Conservation (phyloP, 371 early-diverging fungal genomes). For the Saksenaea vasiformis region DNA sequence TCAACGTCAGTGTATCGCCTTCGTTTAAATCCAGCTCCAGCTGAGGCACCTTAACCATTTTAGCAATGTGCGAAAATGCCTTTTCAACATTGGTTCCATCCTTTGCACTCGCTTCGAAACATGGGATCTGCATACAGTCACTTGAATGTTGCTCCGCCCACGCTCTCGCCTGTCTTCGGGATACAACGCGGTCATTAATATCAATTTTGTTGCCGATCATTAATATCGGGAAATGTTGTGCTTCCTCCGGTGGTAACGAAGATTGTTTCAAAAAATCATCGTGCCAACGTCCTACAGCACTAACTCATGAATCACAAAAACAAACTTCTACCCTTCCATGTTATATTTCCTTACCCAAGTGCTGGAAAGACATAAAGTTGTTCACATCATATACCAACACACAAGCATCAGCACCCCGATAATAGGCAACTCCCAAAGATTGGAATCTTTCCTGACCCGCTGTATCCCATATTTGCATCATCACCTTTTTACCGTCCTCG, state of each 20-base stretch:
- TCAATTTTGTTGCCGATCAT: conserved; percentile 23
- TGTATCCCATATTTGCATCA: conserved; percentile 85
- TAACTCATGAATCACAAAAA: background rate
- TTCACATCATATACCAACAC: conserved; percentile 98
- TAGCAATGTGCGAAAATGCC: conserved; percentile 61
- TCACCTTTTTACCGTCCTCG: conserved; percentile 75
- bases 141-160: conserved; percentile 48
- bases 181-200: conserved; percentile 2
- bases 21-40: conserved; percentile 53
- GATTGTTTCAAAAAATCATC: conserved; percentile 8
- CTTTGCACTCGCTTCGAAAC: conserved; percentile 84
- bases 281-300: conserved; percentile 1
- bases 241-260: conserved; percentile 19
- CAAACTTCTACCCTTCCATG: background rate
- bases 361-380: conserved; percentile 91
- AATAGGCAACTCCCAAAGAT: conserved; percentile 97
- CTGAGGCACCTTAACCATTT: conserved; percentile 56
- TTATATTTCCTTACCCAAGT: conserved; percentile 55
- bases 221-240: conserved; percentile 28
- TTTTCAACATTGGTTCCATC: conserved; percentile 53
- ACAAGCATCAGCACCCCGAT: conserved; percentile 99
- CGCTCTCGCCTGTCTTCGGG: conserved; percentile 51
- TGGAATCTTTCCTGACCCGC: conserved; percentile 98
- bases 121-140: conserved; percentile 26
- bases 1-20: conserved; percentile 21